Evolutionary conservation across 495 filamentous ascomycete species (phyloP).

Genomic region (Entonaema liquescens): DNA sequence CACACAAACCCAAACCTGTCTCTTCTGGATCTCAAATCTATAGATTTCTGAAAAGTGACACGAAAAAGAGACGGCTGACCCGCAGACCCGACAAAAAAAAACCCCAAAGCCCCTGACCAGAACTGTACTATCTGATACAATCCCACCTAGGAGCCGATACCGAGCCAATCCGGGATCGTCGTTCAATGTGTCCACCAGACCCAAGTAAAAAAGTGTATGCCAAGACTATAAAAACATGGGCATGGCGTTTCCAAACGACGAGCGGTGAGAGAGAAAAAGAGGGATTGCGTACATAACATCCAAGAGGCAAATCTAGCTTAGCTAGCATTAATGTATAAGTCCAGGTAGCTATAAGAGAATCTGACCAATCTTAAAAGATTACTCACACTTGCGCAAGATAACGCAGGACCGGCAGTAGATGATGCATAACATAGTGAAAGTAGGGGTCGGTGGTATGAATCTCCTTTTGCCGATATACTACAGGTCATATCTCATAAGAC

Average conservation of each 20-base stretch:
- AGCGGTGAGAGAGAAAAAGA: slow-evolving; percentile 4
- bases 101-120: slow-evolving; percentile 1
- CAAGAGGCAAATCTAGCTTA: neutral
- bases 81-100: slow-evolving; percentile 29
- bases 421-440: slow-evolving; percentile 18
- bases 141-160: slow-evolving; percentile 8
- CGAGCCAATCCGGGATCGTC: slow-evolving; percentile 28
- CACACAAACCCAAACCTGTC: slow-evolving; percentile 16
- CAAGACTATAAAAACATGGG: slow-evolving; percentile 26
- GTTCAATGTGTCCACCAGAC: slow-evolving; percentile 11
- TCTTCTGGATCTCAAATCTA: slow-evolving; percentile 38
- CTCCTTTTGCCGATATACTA: slow-evolving; percentile 29
- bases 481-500: slow-evolving; percentile 37
- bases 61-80: slow-evolving; percentile 13
- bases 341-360: neutral
- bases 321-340: neutral
- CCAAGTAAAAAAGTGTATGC: slow-evolving; percentile 21
- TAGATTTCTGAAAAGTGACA: slow-evolving; percentile 36
- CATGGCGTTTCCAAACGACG: neutral
- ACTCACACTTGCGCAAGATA: slow-evolving; percentile 23
- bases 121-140: slow-evolving; percentile 9
- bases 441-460: slow-evolving; percentile 20
- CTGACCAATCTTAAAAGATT: neutral
- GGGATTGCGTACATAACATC: neutral
- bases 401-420: slow-evolving; percentile 25